Evolutionary conservation across 192 early-diverging fungal genomes (phyloP), one percentile per base, ranked within the genome.

Genomic region (Coemansia asiatica): DNA sequence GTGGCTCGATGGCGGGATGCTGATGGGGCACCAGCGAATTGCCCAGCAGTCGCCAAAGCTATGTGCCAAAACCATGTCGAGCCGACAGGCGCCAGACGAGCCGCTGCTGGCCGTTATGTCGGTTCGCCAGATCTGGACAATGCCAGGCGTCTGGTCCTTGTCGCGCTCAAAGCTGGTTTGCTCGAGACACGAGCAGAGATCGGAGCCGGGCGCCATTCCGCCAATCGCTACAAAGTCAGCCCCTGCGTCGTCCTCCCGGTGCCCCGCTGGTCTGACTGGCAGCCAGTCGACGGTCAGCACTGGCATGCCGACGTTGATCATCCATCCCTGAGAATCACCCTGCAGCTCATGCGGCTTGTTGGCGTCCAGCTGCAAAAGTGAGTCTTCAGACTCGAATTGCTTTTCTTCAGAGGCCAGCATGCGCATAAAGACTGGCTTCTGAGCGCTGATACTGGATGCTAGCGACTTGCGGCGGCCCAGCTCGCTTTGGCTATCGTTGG

Each of bases 21-120:
- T 64, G 21, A 74, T 47, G 6, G 78, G 78, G 56, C 78, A 81
- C 78, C 78, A 81, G 13, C 63, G 59, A 27, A 75, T 48, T 25
- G 44, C 51, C 5, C 66, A 7, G 60, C 78, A 81, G 46, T 56
- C 62, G 2, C 78, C 78, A 60, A 69, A 81, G 19, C 16, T 56
- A 44, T 81, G 78, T 21, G 61, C 5, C 38, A 81, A 47, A 12
- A 46, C 27, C 63, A 72, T 60, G 12, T 61, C 66, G 21, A 81
- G 59, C 19, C 31, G 54, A 12, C 72, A 72, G 16, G 10, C 36
- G n/a, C 28, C 58, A 15, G 44, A 29, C 21, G 12, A 21, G 2
- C 22, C 16, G 54, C 31, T 13, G n/a, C 18, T 7, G 18, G 36
- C 49, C n/a, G n/a, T n/a, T 4, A 54, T 71, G 50, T 48, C 59